Evolutionary conservation across 345 rosid genomes (phyloP).

Genomic region (Eucalyptus curtisii): DNA sequence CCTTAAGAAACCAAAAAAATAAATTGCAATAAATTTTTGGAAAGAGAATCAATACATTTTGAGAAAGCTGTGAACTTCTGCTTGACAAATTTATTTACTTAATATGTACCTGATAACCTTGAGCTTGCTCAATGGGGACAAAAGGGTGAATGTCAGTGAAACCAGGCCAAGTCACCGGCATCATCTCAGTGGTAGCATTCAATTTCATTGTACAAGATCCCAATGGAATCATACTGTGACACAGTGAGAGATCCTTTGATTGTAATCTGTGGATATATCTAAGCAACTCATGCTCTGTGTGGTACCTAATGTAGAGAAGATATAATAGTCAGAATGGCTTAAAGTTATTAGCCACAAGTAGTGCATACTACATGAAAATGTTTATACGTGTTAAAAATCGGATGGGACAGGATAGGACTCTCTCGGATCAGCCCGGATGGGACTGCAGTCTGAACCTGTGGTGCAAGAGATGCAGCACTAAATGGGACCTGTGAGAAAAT

Average conservation of each 20-base stretch:
- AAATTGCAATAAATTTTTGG: neutral
- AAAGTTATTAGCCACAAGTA: neutral
- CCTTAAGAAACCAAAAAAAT: constrained; percentile 31
- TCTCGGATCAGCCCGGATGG: constrained; percentile 63
- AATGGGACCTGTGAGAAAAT: constrained; percentile 50
- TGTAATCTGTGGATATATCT: constrained; percentile 66
- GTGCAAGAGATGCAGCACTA: constrained; percentile 79
- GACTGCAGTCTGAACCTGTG: constrained; percentile 59
- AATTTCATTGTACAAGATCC: constrained; percentile 99
- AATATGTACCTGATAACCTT: constrained; percentile 71
- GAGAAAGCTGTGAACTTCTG: neutral
- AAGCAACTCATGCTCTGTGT: constrained; percentile 93
- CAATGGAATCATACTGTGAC: constrained; percentile 99
- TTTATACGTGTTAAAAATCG: constrained; percentile 75
- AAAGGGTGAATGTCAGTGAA: constrained; percentile 92
- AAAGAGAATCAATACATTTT: neutral
- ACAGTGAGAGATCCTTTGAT: constrained; percentile 87
- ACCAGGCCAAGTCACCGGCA: constrained; percentile 92
- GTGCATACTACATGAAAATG: neutral
- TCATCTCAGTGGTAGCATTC: constrained; percentile 97
- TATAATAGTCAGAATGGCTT: neutral
- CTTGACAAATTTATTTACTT: neutral
- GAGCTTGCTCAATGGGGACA: constrained; percentile 73
- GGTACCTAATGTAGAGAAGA: constrained; percentile 38
- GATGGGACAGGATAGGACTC: constrained; percentile 65